Base-by-base conservation (phyloP, 306 rosid species). In the Phaseolus lunatus region DNA sequence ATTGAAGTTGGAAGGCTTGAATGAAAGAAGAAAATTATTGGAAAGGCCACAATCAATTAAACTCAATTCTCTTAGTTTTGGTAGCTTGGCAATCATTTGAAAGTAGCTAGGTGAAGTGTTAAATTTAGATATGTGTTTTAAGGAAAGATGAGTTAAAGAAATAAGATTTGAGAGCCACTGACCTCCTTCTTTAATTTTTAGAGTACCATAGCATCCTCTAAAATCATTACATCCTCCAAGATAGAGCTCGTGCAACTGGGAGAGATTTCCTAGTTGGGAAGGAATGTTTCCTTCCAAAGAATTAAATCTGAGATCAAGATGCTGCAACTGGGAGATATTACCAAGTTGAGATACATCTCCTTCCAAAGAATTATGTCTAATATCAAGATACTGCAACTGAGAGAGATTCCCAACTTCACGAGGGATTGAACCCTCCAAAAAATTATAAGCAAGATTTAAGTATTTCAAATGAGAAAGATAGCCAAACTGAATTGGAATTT, bases 71-170 rank as follows among this genome's bases (percentile, higher is more conserved):
- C 20, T 76, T 62, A 79, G 19, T 10, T 26, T 75, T 26, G 81
- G 75, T 8, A 79, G 65, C 57, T 19, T 52, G 27, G 59, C 14
- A 20, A 52, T 19, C 27, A 19, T 53, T 62, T 70, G 72, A 0
- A 53, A 2, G 54, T 53, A 79, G 0, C 10, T 9, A 9, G 35
- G 26, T 75, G 71, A 44, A 70, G 0, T 0, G 10, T 75, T 53
- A 5, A 84, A 78, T 53, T 75, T 44, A 9, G 15, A 3, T 8
- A 70, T 3, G 3, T 0, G 0, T 0, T 8, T 0, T 7, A 79
- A 79, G 70, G 31, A 24, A 75, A 83, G 81, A 75, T 75, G 69
- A 7, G 75, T 69, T 54, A 84, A 75, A 79, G 54, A 54, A 69
- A 73, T 67, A 67, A 78, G 83, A 83, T 48, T 68, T 23, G 78